A percentile compares a stretch with the other conserved stretches of the same genome.
Evolutionary conservation across 352 stramenopile species (phyloP).

Genomic region (Hyaloperonospora arabidopsidis): DNA sequence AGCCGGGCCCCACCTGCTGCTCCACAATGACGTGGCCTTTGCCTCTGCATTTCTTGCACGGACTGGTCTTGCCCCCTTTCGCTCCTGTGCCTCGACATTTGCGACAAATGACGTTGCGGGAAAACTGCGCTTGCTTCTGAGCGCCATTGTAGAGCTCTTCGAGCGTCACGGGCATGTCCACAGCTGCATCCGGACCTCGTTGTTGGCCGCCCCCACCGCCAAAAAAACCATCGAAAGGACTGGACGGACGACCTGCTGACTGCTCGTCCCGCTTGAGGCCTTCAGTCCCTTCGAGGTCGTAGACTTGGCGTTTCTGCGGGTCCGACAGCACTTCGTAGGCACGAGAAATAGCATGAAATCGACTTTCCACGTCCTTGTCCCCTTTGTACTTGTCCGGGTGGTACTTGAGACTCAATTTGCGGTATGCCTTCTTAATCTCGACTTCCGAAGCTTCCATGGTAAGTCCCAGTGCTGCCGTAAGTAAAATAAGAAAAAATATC

Average conservation of each 20-base stretch:
- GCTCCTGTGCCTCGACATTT: constrained; percentile 77
- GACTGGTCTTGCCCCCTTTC: constrained; percentile 75
- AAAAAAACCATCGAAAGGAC: constrained; percentile 77
- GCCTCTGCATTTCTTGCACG: constrained; percentile 67
- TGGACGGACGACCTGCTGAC: constrained; percentile 36
- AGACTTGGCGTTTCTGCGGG: constrained; percentile 82
- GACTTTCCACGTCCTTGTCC: constrained; percentile 66
- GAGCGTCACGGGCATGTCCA: constrained; percentile 72
- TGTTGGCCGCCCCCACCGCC: constrained; percentile 64
- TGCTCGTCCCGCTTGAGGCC: constrained; percentile 75
- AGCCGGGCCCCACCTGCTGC: constrained; percentile 75
- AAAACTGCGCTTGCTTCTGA: constrained; percentile 61
- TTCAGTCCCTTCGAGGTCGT: constrained; percentile 89
- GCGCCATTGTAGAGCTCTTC: constrained; percentile 84
- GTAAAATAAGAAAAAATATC: background rate
- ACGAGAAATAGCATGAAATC: constrained; percentile 86
- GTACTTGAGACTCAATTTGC: constrained; percentile 93
- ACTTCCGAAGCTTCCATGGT: constrained; percentile 77
- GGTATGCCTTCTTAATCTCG: constrained; percentile 93
- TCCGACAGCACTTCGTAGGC: constrained; percentile 90
- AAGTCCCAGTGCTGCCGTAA: constrained; percentile 46
- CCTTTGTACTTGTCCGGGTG: constrained; percentile 90
- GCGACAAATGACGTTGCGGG: constrained; percentile 73
- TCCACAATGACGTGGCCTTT: constrained; percentile 69
- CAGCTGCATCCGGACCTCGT: constrained; percentile 61